These are phyloP conservation scores for Hordeum marinum DNA, from an alignment of 176 grass and related monocot species.

Conservation along the genomic window DNA sequence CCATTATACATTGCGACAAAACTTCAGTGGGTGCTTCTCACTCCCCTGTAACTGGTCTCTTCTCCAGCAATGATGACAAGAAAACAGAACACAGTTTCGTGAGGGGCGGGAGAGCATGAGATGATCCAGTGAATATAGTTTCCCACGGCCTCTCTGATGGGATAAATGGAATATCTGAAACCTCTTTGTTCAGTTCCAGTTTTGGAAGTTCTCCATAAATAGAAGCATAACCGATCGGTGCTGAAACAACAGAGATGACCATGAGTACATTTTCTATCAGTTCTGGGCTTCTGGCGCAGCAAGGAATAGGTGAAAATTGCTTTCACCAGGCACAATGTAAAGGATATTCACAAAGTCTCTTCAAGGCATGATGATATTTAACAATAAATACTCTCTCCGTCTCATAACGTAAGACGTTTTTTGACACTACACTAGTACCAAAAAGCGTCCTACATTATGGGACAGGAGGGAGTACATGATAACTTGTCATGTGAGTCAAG, in stretches of 20 bases:
- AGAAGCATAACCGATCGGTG: slow-evolving; percentile 58
- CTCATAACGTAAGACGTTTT: no score
- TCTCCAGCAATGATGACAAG: slow-evolving; percentile 80
- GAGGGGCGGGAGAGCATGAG: slow-evolving; percentile 77
- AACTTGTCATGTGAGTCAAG: neutral
- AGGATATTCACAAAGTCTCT: neutral
- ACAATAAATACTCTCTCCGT: neutral
- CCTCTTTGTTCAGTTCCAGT: slow-evolving; percentile 39
- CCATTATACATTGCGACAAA: neutral
- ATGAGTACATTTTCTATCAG: neutral
- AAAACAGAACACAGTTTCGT: slow-evolving; percentile 72
- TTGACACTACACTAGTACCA: no score
- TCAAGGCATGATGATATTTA: neutral
- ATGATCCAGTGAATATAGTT: slow-evolving; percentile 85
- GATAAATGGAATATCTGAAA: slow-evolving; percentile 57
- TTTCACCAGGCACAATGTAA: neutral
- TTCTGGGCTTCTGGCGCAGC: neutral
- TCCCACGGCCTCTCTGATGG: slow-evolving; percentile 88
- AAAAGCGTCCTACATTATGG: no score
- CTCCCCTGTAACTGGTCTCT: slow-evolving; percentile 34
- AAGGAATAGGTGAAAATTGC: neutral
- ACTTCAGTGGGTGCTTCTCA: neutral
- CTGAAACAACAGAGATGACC: slow-evolving; percentile 41
- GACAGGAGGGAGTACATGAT: neutral
- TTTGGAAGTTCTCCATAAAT: slow-evolving; percentile 74